Percentiles rank a stretch among this genome's conserved stretches.
phyloP scores from a whole-genome alignment of 2,329 filamentous ascomycete genomes.

The Plenodomus lindquistii region DNA sequence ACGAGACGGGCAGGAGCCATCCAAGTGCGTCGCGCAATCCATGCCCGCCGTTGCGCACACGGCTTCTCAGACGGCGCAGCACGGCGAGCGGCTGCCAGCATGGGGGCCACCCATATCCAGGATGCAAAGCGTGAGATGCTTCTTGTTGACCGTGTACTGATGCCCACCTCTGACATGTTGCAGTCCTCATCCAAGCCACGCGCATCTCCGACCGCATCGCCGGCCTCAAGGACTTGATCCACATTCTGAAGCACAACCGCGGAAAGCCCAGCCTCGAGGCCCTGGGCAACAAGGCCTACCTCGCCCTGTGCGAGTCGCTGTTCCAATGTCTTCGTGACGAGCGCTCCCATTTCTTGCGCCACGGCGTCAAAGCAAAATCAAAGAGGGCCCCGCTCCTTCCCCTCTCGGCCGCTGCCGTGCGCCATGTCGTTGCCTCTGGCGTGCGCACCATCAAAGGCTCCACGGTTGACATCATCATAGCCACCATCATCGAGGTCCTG shows the following conservation, averaged over 20 bases:
- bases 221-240: slow-evolving; percentile 59
- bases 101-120: slow-evolving; percentile 40
- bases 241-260: slow-evolving; percentile 59
- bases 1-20: neutral
- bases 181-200: slow-evolving; percentile 37
- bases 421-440: slow-evolving; percentile 71
- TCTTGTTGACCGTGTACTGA: neutral
- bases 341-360: slow-evolving; percentile 63
- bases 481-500: slow-evolving; percentile 79
- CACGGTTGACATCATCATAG: slow-evolving; percentile 76
- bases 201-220: slow-evolving; percentile 51
- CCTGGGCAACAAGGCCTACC: slow-evolving; percentile 77
- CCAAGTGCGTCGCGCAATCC: neutral
- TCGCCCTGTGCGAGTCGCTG: slow-evolving; percentile 78
- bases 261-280: slow-evolving; percentile 46
- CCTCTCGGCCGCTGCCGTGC: slow-evolving; percentile 71
- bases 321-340: slow-evolving; percentile 72
- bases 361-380: slow-evolving; percentile 45
- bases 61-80: slow-evolving; percentile 8
- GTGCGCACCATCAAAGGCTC: slow-evolving; percentile 70
- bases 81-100: slow-evolving; percentile 17
- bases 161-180: slow-evolving; percentile 10
- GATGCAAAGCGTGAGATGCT: slow-evolving; percentile 38
- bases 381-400: slow-evolving; percentile 59
- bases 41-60: slow-evolving; percentile 9